Evolutionary conservation across 306 rosid genomes (phyloP).

Genomic region (Cicer yamashitae): DNA sequence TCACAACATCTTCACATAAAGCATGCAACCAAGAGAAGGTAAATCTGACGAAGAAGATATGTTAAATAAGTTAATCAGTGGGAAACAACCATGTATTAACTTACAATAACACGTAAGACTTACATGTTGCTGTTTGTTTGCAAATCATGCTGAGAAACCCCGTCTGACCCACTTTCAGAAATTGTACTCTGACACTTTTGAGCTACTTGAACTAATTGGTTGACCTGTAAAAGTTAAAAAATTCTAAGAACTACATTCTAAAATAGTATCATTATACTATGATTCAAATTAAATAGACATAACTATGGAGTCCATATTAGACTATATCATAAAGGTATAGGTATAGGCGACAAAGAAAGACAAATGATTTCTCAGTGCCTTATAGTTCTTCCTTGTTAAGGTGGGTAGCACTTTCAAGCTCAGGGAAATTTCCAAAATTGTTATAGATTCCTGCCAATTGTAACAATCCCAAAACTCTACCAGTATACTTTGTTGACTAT

Average conservation of each 20-base stretch:
- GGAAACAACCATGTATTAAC: conserved; percentile 44
- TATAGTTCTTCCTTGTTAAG: not conserved
- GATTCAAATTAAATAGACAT: not conserved
- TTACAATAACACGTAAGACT: not conserved
- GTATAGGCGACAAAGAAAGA: conserved; percentile 13
- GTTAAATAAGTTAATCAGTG: conserved; percentile 7
- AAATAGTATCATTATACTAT: conserved; percentile 4
- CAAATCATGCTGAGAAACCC: conserved; percentile 88
- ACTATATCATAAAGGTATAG: not conserved
- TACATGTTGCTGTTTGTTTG: conserved; percentile 93
- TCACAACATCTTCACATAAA: conserved; percentile 1
- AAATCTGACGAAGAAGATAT: not conserved
- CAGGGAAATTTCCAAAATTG: not conserved
- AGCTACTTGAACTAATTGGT: conserved; percentile 89
- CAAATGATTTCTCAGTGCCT: not conserved
- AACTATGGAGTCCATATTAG: not conserved
- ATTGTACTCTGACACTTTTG: conserved; percentile 88
- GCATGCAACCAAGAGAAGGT: conserved; percentile 16
- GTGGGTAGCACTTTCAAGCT: not conserved
- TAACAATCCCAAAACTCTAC: not conserved
- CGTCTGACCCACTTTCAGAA: conserved; percentile 89
- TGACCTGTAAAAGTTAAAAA: conserved; percentile 64
- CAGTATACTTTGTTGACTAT: not conserved
- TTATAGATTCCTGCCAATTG: not conserved
- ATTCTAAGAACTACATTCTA: conserved; percentile 25